phyloP scores from a whole-genome alignment of 1,284 basidiomycete species.

The Boletus sp. region DNA sequence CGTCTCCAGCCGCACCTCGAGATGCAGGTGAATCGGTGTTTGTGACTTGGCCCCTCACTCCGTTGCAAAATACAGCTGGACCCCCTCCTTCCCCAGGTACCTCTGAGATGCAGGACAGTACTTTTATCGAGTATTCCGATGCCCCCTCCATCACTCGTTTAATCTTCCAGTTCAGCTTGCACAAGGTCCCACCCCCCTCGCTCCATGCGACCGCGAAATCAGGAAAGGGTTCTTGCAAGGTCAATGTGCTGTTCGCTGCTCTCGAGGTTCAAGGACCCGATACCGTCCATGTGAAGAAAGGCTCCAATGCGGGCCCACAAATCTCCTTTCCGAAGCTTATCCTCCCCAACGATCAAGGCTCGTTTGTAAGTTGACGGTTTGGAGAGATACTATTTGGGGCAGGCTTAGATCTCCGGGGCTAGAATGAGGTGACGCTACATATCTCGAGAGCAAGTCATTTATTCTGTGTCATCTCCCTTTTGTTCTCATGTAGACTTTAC shows the following conservation, averaged over 20 bases:
- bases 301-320: constrained; percentile 68
- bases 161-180: constrained; percentile 65
- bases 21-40: constrained; percentile 51
- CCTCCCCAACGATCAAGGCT: constrained; percentile 67
- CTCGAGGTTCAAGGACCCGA: constrained; percentile 78
- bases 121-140: constrained; percentile 59
- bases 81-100: constrained; percentile 38
- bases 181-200: constrained; percentile 47
- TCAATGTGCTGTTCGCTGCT: constrained; percentile 56
- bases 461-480: constrained; percentile 12
- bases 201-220: constrained; percentile 33
- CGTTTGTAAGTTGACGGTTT: constrained; percentile 70
- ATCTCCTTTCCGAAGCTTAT: constrained; percentile 68
- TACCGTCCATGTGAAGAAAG: constrained; percentile 63
- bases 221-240: constrained; percentile 27
- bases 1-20: no score
- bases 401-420: constrained; percentile 46
- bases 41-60: constrained; percentile 61
- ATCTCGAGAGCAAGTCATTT: constrained; percentile 62
- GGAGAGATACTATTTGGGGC: constrained; percentile 73
- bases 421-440: constrained; percentile 73
- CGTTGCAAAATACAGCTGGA: constrained; percentile 27
- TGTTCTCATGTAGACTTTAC: constrained; percentile 52
- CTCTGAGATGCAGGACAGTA: constrained; percentile 50
- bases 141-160: constrained; percentile 68